Base-by-base conservation (phyloP, 192 early-diverging fungal genomes). In the Radiomyces spectabilis region DNA sequence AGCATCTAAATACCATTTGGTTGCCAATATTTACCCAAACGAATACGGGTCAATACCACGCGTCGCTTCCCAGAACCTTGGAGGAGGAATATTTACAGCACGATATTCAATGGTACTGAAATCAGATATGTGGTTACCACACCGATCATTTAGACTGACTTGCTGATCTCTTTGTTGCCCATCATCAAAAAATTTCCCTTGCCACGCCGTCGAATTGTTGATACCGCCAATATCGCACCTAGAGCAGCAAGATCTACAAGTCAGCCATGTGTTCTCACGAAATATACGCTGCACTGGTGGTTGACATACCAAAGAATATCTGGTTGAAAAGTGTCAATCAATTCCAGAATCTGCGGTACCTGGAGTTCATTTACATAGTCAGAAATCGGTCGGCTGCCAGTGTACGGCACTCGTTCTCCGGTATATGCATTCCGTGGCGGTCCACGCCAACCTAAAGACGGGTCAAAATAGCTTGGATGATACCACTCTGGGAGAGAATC, bases 401-500 rank as follows among this genome's bases (percentile, higher is more conserved):
- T 57, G 31, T 57, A 57, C 1, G 55, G 32, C 2, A 57, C 31
- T 1, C 4, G 0, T 34, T 4, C 9, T 7, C 26, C 32, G 12
- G 42, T 47, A 37, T 57, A 57, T 21, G 55, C 22, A 38, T 44
- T 57, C 4, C 12, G 4, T 0, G 55, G 44, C 16, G 33, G 18
- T 1, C 43, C 22, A 9, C 30, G 46, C 46, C 46, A 48, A 22
- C 27, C 46, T 5, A 26, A 12, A 0, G 12, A 30, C 22, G 22
- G 15, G 24, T 48, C 32, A 44, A 41, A 31, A 16, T 57, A 57
- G 0, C 22, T 31, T 12, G 55, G 32, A 24, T 57, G 32, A 38
- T 47, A 57, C 55, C 55, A 57, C 39, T 57, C 55, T 30, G 55
- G 55, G 16, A 57, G 31, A 27, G 55, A 57, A 44, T 47, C 55